phyloP scores from a whole-genome alignment of 768 basidiomycete genomes.

The Boletus coccyginus region DNA sequence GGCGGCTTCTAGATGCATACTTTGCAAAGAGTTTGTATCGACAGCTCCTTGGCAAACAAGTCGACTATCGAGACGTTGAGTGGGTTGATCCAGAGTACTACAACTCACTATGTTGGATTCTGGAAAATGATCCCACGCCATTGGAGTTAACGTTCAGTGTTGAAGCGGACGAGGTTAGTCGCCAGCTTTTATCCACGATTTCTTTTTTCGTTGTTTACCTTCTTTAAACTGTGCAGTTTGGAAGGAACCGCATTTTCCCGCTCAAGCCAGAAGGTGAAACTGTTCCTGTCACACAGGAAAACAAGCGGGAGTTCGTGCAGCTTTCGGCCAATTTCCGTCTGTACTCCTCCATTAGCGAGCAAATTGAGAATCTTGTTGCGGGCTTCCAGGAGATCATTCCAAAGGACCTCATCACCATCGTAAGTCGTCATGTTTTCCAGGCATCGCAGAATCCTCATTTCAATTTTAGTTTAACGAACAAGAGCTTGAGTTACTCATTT shows the following conservation, averaged over 20 bases:
- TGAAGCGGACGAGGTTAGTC: slow-evolving; percentile 82
- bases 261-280: slow-evolving; percentile 83
- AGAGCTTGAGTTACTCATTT: slow-evolving; percentile 91
- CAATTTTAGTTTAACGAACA: slow-evolving; percentile 81
- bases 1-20: slow-evolving; percentile 94
- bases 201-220: not conserved
- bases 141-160: slow-evolving; percentile 92
- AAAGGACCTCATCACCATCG: slow-evolving; percentile 91
- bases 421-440: slow-evolving; percentile 37
- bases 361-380: slow-evolving; percentile 83
- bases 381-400: slow-evolving; percentile 99
- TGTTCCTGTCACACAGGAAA: slow-evolving; percentile 91
- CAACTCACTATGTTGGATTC: slow-evolving; percentile 96
- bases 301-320: slow-evolving; percentile 95
- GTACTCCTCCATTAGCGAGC: slow-evolving; percentile 91
- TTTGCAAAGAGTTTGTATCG: slow-evolving; percentile 96
- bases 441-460: slow-evolving; percentile 2
- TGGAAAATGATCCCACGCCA: slow-evolving; percentile 89
- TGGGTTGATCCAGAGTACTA: slow-evolving; percentile 99
- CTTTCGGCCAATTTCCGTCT: slow-evolving; percentile 92
- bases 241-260: slow-evolving; percentile 82
- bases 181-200: not conserved
- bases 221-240: slow-evolving; percentile 57
- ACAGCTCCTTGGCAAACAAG: slow-evolving; percentile 89
- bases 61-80: slow-evolving; percentile 95